Percentiles rank a stretch among this genome's conserved stretches.
phyloP scores from a whole-genome alignment of 2,329 filamentous ascomycete species.

The Scolecobasidium constrictum region DNA sequence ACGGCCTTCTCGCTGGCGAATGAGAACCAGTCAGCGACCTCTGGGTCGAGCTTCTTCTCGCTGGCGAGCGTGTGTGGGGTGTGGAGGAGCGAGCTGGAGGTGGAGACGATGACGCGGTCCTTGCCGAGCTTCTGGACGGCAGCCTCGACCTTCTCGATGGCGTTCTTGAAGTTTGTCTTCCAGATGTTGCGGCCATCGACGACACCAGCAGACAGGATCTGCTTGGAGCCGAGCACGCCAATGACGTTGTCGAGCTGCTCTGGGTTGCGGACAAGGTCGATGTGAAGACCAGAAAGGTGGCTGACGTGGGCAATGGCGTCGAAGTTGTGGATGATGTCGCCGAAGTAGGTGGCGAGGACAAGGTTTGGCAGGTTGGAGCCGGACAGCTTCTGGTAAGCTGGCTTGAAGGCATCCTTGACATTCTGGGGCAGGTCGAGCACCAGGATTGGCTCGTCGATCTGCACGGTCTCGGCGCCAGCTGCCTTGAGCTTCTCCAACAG shows the following conservation, averaged over 20 bases:
- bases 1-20: constrained; percentile 91
- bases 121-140: constrained; percentile 94
- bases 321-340: constrained; percentile 98
- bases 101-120: constrained; percentile 93
- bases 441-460: constrained; percentile 96
- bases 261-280: constrained; percentile 95
- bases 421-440: constrained; percentile 87
- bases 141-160: constrained; percentile 81
- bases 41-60: constrained; percentile 94
- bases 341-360: constrained; percentile 94
- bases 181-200: constrained; percentile 99
- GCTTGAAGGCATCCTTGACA: constrained; percentile 96
- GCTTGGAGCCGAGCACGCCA: constrained; percentile 73
- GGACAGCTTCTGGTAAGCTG: constrained; percentile 81
- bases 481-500: constrained; percentile 88
- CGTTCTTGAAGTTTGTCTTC: constrained; percentile 98
- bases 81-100: constrained; percentile 95
- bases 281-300: constrained; percentile 73
- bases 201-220: constrained; percentile 87
- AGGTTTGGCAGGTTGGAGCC: constrained; percentile 77
- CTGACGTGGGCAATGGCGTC: constrained; percentile 67
- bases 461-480: constrained; percentile 89
- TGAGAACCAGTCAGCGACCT: constrained; percentile 97
- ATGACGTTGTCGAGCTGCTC: constrained; percentile 89
- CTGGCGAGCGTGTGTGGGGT: constrained; percentile 94